Evolutionary conservation across 768 basidiomycete genomes (phyloP), one percentile per base, ranked within the genome.

Genomic region (Suillus paluster): DNA sequence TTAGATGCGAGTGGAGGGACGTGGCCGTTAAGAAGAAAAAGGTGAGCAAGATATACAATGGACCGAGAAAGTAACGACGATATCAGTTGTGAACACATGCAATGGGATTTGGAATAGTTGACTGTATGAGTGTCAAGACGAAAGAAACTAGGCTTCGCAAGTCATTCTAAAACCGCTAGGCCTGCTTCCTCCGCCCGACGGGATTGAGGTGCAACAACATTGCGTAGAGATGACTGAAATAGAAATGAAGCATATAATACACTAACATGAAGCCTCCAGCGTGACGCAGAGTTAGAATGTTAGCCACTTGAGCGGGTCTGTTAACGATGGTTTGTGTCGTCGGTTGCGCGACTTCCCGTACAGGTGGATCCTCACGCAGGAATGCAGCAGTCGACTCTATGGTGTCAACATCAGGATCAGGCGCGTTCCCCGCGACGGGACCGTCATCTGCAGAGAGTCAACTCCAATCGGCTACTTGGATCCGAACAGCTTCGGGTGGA

Each of bases 241-340:
- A 81, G 66, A 81, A 67, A 71, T 77, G 78, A 63, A 81, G 75
- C 70, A 81, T 72, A 72, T 71, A 70, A 75, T 77, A 75, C 73
- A 77, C 66, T 58, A 78, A 57, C 60, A 70, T 73, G 49, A 77
- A 71, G 50, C 75, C 74, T 33, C 69, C 77, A 54, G 70, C 71
- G 36, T 78, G 79, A 30, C 77, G 76, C 42, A 72, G 67, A 57
- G 70, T 64, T 45, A 71, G 67, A 10, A 67, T 58, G 63, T 62
- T 66, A 66, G 66, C 45, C 59, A 50, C 59, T 55, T 66, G 74
- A 55, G 73, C 57, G 60, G 75, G 75, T 57, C 58, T 61, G 17
- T 71, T 66, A 4, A 61, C 58, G 50, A 66, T 62, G 39, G 65
- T 54, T 48, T 57, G 75, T 39, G 55, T 60, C 41, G 56, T 19